phyloP scores from a whole-genome alignment of 2,329 filamentous ascomycete genomes.

The Plectosphaerella sp. region DNA sequence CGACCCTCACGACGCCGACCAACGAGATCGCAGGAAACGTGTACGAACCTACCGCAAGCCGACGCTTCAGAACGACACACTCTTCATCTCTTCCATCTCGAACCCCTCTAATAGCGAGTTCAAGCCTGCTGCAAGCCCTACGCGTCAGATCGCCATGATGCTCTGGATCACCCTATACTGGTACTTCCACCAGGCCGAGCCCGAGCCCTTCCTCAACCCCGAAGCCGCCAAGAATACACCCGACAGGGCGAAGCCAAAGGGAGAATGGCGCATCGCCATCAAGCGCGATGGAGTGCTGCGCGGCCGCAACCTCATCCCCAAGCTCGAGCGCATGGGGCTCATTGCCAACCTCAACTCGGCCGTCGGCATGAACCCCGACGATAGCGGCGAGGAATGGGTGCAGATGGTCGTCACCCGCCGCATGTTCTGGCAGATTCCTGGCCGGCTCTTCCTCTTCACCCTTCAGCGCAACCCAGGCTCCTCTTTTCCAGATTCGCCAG shows the following conservation, averaged over 20 bases:
- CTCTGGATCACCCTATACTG: slow-evolving; percentile 91
- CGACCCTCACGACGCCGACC: slow-evolving; percentile 15
- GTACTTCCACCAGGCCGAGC: slow-evolving; percentile 90
- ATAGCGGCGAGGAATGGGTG: slow-evolving; percentile 63
- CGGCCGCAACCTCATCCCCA: slow-evolving; percentile 76
- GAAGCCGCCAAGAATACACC: slow-evolving; percentile 63
- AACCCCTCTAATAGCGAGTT: slow-evolving; percentile 77
- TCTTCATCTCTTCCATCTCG: slow-evolving; percentile 91
- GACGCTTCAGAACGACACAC: slow-evolving; percentile 71
- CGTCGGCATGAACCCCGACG: slow-evolving; percentile 62
- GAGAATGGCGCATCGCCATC: slow-evolving; percentile 83
- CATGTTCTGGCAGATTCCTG: slow-evolving; percentile 90
- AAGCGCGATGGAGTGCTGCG: slow-evolving; percentile 85
- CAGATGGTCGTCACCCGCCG: slow-evolving; percentile 77
- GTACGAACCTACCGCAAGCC: slow-evolving; percentile 67
- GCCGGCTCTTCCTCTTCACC: slow-evolving; percentile 83
- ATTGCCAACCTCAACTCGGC: slow-evolving; percentile 71
- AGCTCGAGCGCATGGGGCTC: slow-evolving; percentile 90
- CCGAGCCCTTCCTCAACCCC: slow-evolving; percentile 59
- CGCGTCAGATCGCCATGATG: slow-evolving; percentile 92
- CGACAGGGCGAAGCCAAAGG: slow-evolving; percentile 65
- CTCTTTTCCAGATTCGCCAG: slow-evolving; percentile 46
- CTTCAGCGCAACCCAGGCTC: slow-evolving; percentile 53
- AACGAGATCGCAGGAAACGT: slow-evolving; percentile 26
- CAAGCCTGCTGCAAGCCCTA: slow-evolving; percentile 74